These are phyloP conservation scores for Hymenoscyphus fraxineus DNA, from an alignment of 2,329 filamentous ascomycete genomes.

Conservation along the genomic window DNA sequence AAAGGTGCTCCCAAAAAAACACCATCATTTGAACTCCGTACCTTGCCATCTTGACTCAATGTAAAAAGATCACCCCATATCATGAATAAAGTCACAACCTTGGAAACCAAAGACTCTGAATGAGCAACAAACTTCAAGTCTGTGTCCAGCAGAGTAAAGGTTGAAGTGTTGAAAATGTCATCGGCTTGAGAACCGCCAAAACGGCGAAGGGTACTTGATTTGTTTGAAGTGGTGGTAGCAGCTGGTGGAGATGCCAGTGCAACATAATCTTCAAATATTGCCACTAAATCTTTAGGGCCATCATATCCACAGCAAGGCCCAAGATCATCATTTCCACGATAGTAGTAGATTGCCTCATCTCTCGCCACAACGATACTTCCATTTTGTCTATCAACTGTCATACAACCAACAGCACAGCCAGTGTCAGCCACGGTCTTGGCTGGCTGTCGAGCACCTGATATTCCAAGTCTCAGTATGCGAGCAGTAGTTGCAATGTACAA, in stretches of 20 bases:
- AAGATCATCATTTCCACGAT: slow-evolving; percentile 73
- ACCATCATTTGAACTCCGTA: slow-evolving; percentile 38
- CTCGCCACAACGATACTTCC: slow-evolving; percentile 88
- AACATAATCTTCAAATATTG: slow-evolving; percentile 79
- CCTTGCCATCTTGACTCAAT: slow-evolving; percentile 89
- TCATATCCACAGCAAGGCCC: slow-evolving; percentile 90
- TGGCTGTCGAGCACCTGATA: slow-evolving; percentile 86
- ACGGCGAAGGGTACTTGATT: slow-evolving; percentile 55
- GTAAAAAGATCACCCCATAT: slow-evolving; percentile 92
- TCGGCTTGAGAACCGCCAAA: slow-evolving; percentile 72
- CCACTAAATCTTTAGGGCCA: slow-evolving; percentile 78
- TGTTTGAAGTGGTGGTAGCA: slow-evolving; percentile 47
- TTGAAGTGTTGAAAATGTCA: slow-evolving; percentile 79
- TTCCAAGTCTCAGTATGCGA: slow-evolving; percentile 78
- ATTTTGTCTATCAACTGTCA: slow-evolving; percentile 76
- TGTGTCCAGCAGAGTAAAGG: slow-evolving; percentile 87
- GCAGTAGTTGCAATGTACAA: slow-evolving; percentile 91
- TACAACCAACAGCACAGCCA: slow-evolving; percentile 90
- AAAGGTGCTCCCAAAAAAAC: slow-evolving; percentile 9
- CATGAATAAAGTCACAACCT: slow-evolving; percentile 74
- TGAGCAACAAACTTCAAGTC: slow-evolving; percentile 87
- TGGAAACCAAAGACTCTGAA: slow-evolving; percentile 77
- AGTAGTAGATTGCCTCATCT: slow-evolving; percentile 94
- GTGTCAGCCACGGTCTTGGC: slow-evolving; percentile 84
- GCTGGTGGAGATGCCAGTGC: slow-evolving; percentile 76